A percentile compares a stretch with the other conserved stretches of the same genome.
These are phyloP conservation scores for Dendrocalamus latiflorus DNA, from an alignment of 202 grass and related monocot species.

Conservation along the genomic window DNA sequence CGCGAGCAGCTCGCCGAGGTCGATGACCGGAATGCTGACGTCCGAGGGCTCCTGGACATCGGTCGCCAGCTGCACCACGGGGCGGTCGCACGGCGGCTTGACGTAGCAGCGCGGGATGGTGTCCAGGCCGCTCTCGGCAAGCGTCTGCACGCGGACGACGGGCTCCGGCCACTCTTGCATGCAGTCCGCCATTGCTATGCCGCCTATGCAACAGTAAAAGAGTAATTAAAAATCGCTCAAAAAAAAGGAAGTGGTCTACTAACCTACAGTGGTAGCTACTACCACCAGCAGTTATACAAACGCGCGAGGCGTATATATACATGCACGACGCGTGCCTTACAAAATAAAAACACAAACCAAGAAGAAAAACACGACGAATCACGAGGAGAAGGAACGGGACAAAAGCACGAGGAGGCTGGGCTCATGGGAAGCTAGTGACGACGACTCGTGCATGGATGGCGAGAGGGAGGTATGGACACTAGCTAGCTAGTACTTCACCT, in stretches of 20 bases:
- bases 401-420: slow-evolving; percentile 17
- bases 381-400: not conserved
- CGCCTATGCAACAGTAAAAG: slow-evolving; percentile 26
- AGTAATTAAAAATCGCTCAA: not conserved
- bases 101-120: slow-evolving; percentile 32
- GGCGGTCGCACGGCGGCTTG: too few species aligned
- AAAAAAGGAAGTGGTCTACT: not conserved
- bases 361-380: not conserved
- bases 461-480: not conserved
- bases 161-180: slow-evolving; percentile 74
- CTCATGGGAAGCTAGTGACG: not conserved
- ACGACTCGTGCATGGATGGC: slow-evolving; percentile 1
- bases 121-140: slow-evolving; percentile 60
- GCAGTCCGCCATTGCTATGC: slow-evolving; percentile 29
- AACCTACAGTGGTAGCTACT: slow-evolving; percentile 1
- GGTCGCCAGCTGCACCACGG: too few species aligned
- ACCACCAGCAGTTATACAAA: slow-evolving; percentile 11
- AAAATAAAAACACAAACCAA: not conserved
- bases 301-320: not conserved
- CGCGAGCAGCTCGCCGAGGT: too few species aligned
- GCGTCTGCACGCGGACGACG: slow-evolving; percentile 60
- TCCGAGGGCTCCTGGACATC: too few species aligned
- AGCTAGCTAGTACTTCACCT: not conserved
- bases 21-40: too few species aligned
- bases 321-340: not conserved